These are phyloP conservation scores for Halteria grandinella DNA, from an alignment of 73 alveolate genomes.

Conservation along the genomic window DNA sequence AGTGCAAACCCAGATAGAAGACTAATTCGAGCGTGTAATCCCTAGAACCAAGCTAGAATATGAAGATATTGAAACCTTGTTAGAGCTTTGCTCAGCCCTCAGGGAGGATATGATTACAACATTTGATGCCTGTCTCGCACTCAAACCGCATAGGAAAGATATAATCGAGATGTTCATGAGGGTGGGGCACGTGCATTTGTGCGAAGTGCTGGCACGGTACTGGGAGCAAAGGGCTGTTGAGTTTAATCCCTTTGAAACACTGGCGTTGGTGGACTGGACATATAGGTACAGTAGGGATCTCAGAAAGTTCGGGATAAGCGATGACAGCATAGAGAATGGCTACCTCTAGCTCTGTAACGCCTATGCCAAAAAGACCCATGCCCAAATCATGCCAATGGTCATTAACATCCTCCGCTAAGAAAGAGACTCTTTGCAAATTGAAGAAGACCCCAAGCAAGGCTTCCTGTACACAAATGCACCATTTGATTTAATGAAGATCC, in stretches of 20 bases:
- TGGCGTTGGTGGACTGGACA: constrained; percentile 66
- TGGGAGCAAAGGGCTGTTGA: constrained; percentile 59
- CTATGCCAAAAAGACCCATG: constrained; percentile 58
- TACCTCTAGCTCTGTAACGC: constrained; percentile 54
- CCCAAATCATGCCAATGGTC: constrained; percentile 51
- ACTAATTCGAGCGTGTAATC: constrained; percentile 30
- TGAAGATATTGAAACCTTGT: constrained; percentile 59
- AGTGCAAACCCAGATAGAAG: constrained; percentile 28
- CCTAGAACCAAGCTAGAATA: constrained; percentile 44
- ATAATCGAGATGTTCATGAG: constrained; percentile 68
- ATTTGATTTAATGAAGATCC: constrained; percentile 51
- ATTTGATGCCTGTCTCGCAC: constrained; percentile 77
- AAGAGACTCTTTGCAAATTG: constrained; percentile 30
- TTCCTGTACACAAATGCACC: constrained; percentile 63
- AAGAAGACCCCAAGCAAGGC: constrained; percentile 48
- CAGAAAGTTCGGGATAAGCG: constrained; percentile 71
- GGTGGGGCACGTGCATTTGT: constrained; percentile 60
- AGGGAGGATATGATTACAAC: constrained; percentile 65
- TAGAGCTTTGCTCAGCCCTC: constrained; percentile 40
- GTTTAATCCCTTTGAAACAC: constrained; percentile 41
- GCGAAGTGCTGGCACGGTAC: constrained; percentile 51
- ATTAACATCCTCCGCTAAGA: constrained; percentile 55
- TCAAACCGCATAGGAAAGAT: constrained; percentile 67
- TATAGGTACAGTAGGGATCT: constrained; percentile 46
- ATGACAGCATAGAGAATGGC: constrained; percentile 64